Evolutionary conservation across 495 filamentous ascomycete species (phyloP).

Genomic region (Xylaria intraflava): DNA sequence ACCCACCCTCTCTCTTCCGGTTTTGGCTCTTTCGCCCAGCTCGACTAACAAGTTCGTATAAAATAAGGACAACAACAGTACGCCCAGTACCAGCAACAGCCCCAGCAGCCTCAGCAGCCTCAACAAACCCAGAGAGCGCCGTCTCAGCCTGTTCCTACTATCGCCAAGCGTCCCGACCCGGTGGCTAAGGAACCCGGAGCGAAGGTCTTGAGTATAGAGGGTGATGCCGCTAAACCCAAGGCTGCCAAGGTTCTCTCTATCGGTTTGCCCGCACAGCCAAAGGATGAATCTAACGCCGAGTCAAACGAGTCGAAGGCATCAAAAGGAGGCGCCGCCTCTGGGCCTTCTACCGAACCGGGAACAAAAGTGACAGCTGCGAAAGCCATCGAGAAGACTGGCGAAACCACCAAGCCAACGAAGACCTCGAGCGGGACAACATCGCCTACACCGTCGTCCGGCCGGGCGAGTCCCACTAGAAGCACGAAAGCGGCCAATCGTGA

Average conservation of each 20-base stretch:
- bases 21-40: not conserved
- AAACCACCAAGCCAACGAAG: slow-evolving; percentile 59
- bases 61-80: slow-evolving; percentile 33
- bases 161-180: slow-evolving; percentile 57
- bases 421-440: slow-evolving; percentile 64
- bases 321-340: slow-evolving; percentile 46
- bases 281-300: slow-evolving; percentile 57
- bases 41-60: slow-evolving; percentile 23
- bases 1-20: not conserved
- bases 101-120: slow-evolving; percentile 50
- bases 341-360: slow-evolving; percentile 48
- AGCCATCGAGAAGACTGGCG: slow-evolving; percentile 76
- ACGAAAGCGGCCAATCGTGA: slow-evolving; percentile 55
- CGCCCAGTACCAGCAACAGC: slow-evolving; percentile 44
- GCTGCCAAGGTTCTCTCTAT: slow-evolving; percentile 60
- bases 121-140: too few relatives aligned
- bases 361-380: slow-evolving; percentile 56
- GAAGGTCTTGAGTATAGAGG: slow-evolving; percentile 49
- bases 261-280: slow-evolving; percentile 49
- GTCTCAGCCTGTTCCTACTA: slow-evolving; percentile 54
- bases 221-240: slow-evolving; percentile 48
- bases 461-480: slow-evolving; percentile 59
- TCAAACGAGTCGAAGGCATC: slow-evolving; percentile 20
- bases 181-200: slow-evolving; percentile 40
- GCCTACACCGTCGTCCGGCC: slow-evolving; percentile 69